Evolutionary conservation across 2,329 filamentous ascomycete species (phyloP).

Genomic region (Kalmusia sp.): DNA sequence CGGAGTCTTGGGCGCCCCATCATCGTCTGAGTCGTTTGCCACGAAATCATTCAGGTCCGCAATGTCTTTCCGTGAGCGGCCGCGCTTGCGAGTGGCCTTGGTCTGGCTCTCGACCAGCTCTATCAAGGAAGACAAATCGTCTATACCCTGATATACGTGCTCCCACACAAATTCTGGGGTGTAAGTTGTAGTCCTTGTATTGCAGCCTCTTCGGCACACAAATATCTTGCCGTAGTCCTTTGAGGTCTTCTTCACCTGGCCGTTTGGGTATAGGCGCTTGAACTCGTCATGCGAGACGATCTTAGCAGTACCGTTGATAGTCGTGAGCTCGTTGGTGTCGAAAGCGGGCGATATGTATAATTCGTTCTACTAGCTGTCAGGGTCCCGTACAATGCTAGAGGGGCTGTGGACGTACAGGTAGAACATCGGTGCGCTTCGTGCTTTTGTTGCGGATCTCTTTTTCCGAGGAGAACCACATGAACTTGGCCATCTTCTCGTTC

Average conservation of each 20-base stretch:
- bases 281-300: constrained; percentile 79
- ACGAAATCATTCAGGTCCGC: constrained; percentile 55
- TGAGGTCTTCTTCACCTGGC: constrained; percentile 74
- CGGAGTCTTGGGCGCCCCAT: constrained; percentile 51
- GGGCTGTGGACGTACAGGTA: constrained; percentile 61
- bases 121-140: constrained; percentile 71
- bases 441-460: constrained; percentile 84
- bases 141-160: constrained; percentile 73
- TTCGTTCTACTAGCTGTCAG: constrained; percentile 69
- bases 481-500: constrained; percentile 75
- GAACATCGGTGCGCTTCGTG: constrained; percentile 81
- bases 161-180: constrained; percentile 95
- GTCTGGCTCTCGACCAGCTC: constrained; percentile 75
- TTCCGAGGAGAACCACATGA: constrained; percentile 96
- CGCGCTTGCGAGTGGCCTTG: constrained; percentile 69
- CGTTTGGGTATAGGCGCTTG: constrained; percentile 72
- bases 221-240: constrained; percentile 85
- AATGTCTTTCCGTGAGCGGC: constrained; percentile 38
- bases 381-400: neutral
- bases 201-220: constrained; percentile 87
- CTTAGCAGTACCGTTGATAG: constrained; percentile 87
- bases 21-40: constrained; percentile 49
- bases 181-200: constrained; percentile 86
- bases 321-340: constrained; percentile 84
- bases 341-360: constrained; percentile 88